Percentiles rank a stretch among this genome's conserved stretches.
These are phyloP conservation scores for Clathrus columnatus DNA, from an alignment of 768 basidiomycete species.

Conservation along the genomic window DNA sequence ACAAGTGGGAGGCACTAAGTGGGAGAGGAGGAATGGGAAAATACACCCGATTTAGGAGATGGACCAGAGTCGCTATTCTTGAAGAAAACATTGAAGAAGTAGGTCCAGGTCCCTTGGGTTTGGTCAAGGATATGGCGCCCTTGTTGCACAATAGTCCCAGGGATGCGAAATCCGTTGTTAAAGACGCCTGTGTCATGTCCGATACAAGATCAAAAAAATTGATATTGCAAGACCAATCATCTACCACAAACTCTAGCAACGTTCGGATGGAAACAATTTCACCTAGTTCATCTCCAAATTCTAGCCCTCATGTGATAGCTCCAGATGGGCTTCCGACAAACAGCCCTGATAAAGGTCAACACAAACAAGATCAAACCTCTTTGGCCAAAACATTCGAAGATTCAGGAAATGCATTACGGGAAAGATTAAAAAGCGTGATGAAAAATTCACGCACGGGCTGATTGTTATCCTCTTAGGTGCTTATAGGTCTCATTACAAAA, in stretches of 20 bases:
- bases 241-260: background rate
- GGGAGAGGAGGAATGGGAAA: conserved; percentile 81
- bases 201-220: background rate
- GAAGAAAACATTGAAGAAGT: conserved; percentile 56
- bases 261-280: background rate
- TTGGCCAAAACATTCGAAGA: background rate
- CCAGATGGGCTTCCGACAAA: background rate
- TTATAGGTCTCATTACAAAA: too few species aligned
- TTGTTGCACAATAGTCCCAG: background rate
- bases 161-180: background rate
- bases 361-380: background rate
- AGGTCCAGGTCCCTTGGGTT: conserved; percentile 5
- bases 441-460: background rate
- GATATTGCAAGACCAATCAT: background rate
- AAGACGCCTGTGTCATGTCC: background rate
- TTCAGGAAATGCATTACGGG: background rate
- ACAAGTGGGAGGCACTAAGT: conserved; percentile 83
- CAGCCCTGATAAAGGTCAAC: background rate
- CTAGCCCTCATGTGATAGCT: background rate
- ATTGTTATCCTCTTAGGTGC: too few species aligned
- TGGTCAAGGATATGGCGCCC: conserved; percentile 1
- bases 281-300: background rate
- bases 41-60: conserved; percentile 80
- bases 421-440: conserved; percentile 3
- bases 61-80: conserved; percentile 78